A percentile compares a stretch with the other conserved stretches of the same genome.
phyloP scores from a whole-genome alignment of 139 green algal genomes.

The Chlorella sp. region DNA sequence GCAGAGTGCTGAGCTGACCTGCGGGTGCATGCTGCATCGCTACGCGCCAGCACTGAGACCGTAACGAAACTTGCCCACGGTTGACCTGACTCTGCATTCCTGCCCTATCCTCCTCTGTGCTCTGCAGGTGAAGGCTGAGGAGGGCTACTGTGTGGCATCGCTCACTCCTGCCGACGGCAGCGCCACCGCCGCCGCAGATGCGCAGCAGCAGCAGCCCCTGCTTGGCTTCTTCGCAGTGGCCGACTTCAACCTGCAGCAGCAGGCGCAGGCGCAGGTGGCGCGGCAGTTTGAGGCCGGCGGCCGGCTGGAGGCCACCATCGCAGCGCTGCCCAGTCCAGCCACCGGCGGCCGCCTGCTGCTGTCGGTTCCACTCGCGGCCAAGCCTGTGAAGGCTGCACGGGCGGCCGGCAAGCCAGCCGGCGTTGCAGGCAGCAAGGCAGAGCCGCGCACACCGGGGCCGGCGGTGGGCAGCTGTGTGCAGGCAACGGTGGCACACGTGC shows the following conservation, averaged over 20 bases:
- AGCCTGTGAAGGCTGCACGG: neutral
- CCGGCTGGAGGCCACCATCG: conserved; percentile 35
- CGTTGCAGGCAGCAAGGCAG: neutral
- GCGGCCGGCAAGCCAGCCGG: conserved; percentile 5
- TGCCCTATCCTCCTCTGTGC: neutral
- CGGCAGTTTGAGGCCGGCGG: conserved; percentile 9
- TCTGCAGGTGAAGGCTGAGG: conserved; percentile 59
- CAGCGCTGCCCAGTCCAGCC: conserved; percentile 24
- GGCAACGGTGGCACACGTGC: conserved; percentile 56
- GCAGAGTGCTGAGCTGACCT: too few species aligned
- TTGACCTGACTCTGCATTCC: too few species aligned
- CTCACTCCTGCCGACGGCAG: conserved; percentile 26
- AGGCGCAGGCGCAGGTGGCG: neutral
- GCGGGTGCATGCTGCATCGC: too few species aligned
- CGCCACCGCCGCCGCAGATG: conserved; percentile 4
- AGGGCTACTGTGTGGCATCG: conserved; percentile 69
- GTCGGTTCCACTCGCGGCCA: conserved; percentile 36
- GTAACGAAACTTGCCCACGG: too few species aligned
- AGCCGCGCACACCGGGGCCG: neutral
- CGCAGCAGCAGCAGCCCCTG: conserved; percentile 14
- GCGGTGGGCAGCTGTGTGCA: conserved; percentile 1
- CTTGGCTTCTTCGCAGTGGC: conserved; percentile 72
- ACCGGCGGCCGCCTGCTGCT: conserved; percentile 53
- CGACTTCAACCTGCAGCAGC: conserved; percentile 74
- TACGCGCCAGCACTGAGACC: too few species aligned